Conservation (phyloP, 768 basidiomycete genomes). For the Sporobolomyces phaffii region DNA sequence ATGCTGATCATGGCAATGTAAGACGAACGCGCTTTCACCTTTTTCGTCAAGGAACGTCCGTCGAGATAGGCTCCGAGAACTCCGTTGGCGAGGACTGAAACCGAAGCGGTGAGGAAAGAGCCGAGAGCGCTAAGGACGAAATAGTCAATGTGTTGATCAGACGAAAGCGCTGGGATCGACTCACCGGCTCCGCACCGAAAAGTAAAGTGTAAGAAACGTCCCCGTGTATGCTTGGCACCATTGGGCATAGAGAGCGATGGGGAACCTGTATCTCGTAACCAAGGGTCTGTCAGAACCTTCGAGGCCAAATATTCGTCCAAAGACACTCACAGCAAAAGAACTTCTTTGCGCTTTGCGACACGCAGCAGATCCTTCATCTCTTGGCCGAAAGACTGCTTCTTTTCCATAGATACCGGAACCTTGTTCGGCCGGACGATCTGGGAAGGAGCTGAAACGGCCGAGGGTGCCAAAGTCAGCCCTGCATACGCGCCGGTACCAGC, state of each 20-base stretch:
- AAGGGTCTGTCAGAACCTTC: background rate
- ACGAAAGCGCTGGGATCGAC: too few relatives aligned
- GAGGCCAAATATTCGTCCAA: too few relatives aligned
- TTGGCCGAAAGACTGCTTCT: background rate
- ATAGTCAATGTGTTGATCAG: too few relatives aligned
- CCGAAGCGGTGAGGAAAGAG: background rate
- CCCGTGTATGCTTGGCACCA: background rate
- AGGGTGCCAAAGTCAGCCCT: too few relatives aligned
- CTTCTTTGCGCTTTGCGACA: background rate
- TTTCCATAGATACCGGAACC: background rate
- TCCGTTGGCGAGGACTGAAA: constrained; percentile 6
- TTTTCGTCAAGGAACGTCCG: background rate
- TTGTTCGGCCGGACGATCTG: constrained; percentile 4
- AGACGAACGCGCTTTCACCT: background rate
- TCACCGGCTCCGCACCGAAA: constrained; percentile 8
- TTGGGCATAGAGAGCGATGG: background rate
- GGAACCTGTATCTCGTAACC: background rate
- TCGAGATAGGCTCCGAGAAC: constrained; percentile 23
- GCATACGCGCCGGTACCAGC: too few relatives aligned
- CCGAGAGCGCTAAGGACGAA: constrained; percentile 10
- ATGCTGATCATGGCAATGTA: background rate
- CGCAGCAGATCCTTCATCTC: constrained; percentile 19
- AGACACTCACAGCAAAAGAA: constrained; percentile 9
- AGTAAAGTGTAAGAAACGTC: constrained; percentile 7
- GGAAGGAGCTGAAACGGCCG: background rate